Evolutionary conservation across 1,284 basidiomycete genomes (phyloP).

Genomic region (Puccinia sorghi): DNA sequence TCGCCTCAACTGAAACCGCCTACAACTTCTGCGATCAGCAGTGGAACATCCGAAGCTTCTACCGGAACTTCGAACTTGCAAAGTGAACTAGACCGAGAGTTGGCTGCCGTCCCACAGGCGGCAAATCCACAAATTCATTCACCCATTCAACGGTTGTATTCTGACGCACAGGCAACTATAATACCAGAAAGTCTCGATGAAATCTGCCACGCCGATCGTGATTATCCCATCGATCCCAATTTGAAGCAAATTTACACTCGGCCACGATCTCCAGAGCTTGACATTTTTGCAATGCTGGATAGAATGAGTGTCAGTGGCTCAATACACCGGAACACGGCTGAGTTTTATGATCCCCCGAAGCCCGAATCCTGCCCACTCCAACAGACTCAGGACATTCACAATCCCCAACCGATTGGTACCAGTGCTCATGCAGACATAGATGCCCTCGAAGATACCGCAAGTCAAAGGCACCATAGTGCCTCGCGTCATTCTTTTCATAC

Average conservation of each 20-base stretch:
- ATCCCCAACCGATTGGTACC: constrained; percentile 31
- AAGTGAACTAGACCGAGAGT: constrained; percentile 47
- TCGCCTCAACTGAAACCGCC: constrained; percentile 14
- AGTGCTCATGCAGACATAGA: constrained; percentile 6
- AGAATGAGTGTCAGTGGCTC: constrained; percentile 46
- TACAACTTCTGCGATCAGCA: constrained; percentile 12
- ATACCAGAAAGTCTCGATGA: not conserved
- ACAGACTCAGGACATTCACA: constrained; percentile 10
- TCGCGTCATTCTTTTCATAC: constrained; percentile 46
- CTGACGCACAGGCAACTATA: not conserved
- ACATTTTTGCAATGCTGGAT: constrained; percentile 50
- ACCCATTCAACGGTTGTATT: constrained; percentile 24
- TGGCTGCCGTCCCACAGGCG: constrained; percentile 12
- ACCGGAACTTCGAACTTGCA: constrained; percentile 34
- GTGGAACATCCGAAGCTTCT: constrained; percentile 23
- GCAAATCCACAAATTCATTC: not conserved
- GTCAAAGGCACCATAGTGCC: not conserved
- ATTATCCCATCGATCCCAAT: constrained; percentile 37
- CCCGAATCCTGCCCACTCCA: not conserved
- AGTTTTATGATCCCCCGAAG: constrained; percentile 37
- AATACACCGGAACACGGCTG: constrained; percentile 38
- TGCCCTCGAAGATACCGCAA: constrained; percentile 24
- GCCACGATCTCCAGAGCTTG: constrained; percentile 37
- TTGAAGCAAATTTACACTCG: constrained; percentile 7
- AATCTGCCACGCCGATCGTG: not conserved